phyloP scores from a whole-genome alignment of 352 stramenopile genomes.

The Pythium guiyangense region DNA sequence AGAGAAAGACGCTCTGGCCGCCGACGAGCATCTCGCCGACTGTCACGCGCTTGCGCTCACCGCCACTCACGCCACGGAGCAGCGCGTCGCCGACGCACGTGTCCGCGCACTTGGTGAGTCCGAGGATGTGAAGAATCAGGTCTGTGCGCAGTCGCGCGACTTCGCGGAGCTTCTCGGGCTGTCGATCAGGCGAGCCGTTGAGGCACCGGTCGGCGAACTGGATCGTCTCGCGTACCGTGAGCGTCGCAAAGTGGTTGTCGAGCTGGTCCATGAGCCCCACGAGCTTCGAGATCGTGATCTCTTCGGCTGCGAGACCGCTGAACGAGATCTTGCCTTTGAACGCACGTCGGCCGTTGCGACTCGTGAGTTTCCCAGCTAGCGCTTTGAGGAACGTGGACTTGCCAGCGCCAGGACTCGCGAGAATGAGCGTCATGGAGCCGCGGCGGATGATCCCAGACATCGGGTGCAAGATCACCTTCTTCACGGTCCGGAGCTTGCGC shows the following conservation, averaged over 20 bases:
- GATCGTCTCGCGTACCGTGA: too few relatives aligned
- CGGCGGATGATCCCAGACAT: conserved; percentile 67
- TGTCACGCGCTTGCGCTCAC: conserved; percentile 78
- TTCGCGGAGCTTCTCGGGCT: too few relatives aligned
- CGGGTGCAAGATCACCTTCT: conserved; percentile 45
- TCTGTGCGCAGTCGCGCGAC: conserved; percentile 40
- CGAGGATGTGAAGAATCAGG: conserved; percentile 71
- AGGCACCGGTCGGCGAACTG: too few relatives aligned
- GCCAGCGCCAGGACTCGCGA: conserved; percentile 60
- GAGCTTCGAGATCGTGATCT: too few relatives aligned
- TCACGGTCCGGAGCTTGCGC: conserved; percentile 23
- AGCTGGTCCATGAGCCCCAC: too few relatives aligned
- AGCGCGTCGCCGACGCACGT: too few relatives aligned
- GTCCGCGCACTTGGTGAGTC: too few relatives aligned
- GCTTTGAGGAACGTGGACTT: conserved; percentile 68
- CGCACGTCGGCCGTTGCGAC: conserved; percentile 22
- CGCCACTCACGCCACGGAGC: conserved; percentile 85
- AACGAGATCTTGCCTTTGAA: too few relatives aligned
- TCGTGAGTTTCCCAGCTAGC: conserved; percentile 43
- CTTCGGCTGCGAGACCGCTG: too few relatives aligned
- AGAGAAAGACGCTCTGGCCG: conserved; percentile 57
- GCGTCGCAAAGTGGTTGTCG: too few relatives aligned
- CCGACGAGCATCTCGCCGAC: conserved; percentile 77
- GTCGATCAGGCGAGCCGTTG: conserved; percentile 33
- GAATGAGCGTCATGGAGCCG: conserved; percentile 50